Percentiles rank a stretch among this genome's conserved stretches.
phyloP scores from a whole-genome alignment of 2,329 filamentous ascomycete species.

The Fusarium agapanthi region DNA sequence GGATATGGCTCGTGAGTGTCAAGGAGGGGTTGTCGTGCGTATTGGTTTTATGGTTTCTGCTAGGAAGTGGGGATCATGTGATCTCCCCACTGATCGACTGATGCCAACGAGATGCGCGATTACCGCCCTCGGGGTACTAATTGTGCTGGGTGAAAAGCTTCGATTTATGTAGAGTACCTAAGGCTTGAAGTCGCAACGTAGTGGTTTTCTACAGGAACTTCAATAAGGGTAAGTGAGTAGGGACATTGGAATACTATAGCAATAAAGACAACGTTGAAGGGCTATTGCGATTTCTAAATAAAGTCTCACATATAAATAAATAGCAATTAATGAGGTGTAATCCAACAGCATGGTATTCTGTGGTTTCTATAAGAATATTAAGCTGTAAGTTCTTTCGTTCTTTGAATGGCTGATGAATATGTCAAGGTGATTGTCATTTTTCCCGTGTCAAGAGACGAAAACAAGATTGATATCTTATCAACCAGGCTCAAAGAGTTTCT shows the following conservation, averaged over 20 bases:
- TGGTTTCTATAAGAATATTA: accelerated
- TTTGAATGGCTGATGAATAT: accelerated
- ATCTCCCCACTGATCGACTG: slow-evolving; percentile 24
- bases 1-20: background rate
- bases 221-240: background rate
- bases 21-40: slow-evolving; percentile 14
- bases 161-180: accelerated
- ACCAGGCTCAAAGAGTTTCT: accelerated
- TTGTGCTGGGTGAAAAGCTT: background rate
- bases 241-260: too few relatives aligned
- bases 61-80: slow-evolving; percentile 26
- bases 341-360: accelerated
- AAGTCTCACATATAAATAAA: accelerated
- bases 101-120: slow-evolving; percentile 10
- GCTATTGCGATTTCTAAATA: background rate
- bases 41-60: slow-evolving; percentile 25
- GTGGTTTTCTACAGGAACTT: background rate
- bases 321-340: accelerated
- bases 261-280: background rate
- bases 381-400: accelerated
- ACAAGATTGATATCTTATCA: accelerated
- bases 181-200: too few relatives aligned
- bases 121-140: background rate
- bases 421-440: accelerated
- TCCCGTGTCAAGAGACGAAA: accelerated